Base-by-base conservation (phyloP, 305 asterid genomes). In the Petunia hybrid region DNA sequence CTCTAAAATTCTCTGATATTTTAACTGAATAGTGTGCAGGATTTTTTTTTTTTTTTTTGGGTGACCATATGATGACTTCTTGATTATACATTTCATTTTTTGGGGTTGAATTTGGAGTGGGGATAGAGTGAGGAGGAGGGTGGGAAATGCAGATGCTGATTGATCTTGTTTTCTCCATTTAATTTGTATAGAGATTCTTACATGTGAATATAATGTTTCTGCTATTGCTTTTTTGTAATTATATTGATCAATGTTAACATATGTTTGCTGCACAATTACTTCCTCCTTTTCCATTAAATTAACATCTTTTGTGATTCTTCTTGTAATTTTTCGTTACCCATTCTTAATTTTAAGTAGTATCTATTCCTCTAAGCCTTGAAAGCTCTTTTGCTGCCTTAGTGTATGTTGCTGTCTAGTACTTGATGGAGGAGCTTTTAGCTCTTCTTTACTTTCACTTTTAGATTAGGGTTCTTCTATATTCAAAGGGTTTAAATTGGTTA, bases 131-230 rank as follows among this genome's bases (percentile, higher is more conserved):
- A 46, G 56, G 42, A 48, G 56, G 9, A 13, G 56, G 56, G 56
- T 48, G 56, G 56, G 56, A 13, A 10, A 12, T 43, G 31, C 14
- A 10, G 60, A 48, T 73, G 78, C 5, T 51, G 78, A 51, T 73
- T 73, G 36, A 73, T 60, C 53, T 36, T 73, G 6, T 0, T 48
- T 35, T 35, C 10, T 51, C 59, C 78, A 73, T 51, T 60, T 22
- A 22, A 22, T 22, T 73, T 73, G 63, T 73, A 51, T 31, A 73
- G 76, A 35, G 63, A 73, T 51, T 51, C 36, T 48, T 51, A 46
- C 63, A 51, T 73, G 78, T 73, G 78, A 73, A 73, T 73, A 51
- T 71, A 71, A 3, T 73, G 62, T 48, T 48, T 35, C 78, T 73
- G 48, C 4, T 6, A 12, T 48, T 69, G 14, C 31, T 22, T 36